Conservation (phyloP, 139 green algal genomes). For the Pleodorina starrii region DNA sequence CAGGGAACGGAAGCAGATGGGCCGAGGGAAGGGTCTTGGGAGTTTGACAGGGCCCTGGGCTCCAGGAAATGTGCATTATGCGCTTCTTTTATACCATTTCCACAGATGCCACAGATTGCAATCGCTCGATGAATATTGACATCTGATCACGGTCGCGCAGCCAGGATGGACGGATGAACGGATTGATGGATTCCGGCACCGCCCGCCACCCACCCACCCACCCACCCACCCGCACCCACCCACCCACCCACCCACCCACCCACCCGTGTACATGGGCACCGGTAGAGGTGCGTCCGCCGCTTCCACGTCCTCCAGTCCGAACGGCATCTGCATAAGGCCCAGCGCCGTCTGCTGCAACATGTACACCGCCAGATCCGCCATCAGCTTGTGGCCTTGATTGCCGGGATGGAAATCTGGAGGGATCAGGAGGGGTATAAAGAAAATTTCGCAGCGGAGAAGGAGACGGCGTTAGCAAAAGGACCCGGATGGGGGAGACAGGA, state of each 20-base stretch:
- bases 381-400: constrained; percentile 41
- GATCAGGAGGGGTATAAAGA: too few species aligned
- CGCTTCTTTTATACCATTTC: too few species aligned
- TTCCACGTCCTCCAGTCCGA: background rate
- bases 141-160: too few species aligned
- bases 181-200: background rate
- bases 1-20: background rate
- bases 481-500: too few species aligned
- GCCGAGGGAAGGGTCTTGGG: too few species aligned
- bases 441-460: too few species aligned
- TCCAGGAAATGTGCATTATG: too few species aligned
- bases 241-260: background rate
- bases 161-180: too few species aligned
- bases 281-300: background rate
- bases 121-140: too few species aligned
- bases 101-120: too few species aligned
- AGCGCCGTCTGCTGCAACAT: constrained; percentile 15
- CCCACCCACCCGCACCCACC: background rate
- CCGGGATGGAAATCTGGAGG: constrained; percentile 29
- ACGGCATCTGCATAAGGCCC: constrained; percentile 25
- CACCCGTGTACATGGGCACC: constrained; percentile 21
- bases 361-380: constrained; percentile 43
- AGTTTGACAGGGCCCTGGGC: too few species aligned
- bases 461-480: too few species aligned
- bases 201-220: background rate